phyloP scores from a whole-genome alignment of 2,329 filamentous ascomycete genomes.

The Dactylellina haptotyla region DNA sequence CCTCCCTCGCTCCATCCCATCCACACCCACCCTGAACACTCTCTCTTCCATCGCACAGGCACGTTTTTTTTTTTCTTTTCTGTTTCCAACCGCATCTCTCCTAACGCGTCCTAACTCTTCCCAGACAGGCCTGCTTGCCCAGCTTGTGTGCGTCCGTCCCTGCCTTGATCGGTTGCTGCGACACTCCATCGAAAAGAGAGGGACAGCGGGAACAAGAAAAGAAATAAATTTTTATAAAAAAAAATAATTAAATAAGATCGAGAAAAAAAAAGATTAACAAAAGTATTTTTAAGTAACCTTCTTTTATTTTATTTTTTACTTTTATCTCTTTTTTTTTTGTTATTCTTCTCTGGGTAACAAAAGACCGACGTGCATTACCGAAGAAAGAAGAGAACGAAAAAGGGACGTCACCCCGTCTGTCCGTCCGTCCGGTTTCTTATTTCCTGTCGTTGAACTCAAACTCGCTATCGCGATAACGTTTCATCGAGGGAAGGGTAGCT shows the following conservation, averaged over 20 bases:
- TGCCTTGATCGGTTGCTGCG: conserved; percentile 31
- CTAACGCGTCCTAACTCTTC: conserved; percentile 51
- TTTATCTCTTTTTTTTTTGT: conserved; percentile 1
- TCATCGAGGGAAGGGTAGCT: conserved; percentile 48
- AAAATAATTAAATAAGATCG: conserved; percentile 11
- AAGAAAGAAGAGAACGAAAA: no score
- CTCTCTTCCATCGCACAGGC: conserved; percentile 46
- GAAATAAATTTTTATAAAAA: conserved; percentile 6
- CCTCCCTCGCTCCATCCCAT: conserved; percentile 30
- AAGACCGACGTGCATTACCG: no score
- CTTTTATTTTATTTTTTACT: conserved; percentile 22
- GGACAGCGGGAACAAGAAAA: conserved; percentile 10
- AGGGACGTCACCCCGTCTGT: no score
- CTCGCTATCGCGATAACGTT: conserved; percentile 52
- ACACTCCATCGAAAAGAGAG: conserved; percentile 5
- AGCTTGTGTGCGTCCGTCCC: conserved; percentile 21
- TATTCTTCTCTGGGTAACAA: no score
- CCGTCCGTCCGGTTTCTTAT: conserved; percentile 1
- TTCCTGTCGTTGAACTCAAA: conserved; percentile 28
- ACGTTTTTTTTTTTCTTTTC: no score
- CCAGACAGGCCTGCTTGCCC: conserved; percentile 44
- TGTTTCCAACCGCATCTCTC: conserved; percentile 53
- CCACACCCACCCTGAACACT: conserved; percentile 11
- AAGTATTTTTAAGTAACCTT: conserved; percentile 4
- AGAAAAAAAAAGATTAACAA: conserved; percentile 8